Conservation (phyloP, 352 stramenopile genomes). For the Pythium biforme region DNA sequence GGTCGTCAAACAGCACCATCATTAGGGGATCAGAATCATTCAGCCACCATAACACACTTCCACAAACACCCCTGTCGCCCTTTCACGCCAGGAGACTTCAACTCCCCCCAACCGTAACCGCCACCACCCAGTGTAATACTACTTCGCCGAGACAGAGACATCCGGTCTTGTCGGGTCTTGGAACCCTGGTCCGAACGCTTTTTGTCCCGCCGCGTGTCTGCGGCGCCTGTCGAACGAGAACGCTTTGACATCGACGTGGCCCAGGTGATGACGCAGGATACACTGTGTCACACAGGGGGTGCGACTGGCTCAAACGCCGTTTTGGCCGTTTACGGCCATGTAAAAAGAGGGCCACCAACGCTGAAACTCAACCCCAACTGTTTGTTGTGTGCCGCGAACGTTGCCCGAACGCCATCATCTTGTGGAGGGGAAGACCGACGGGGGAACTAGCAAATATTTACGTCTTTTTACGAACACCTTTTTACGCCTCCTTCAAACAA, state of each 20-base stretch:
- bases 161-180: too few species aligned
- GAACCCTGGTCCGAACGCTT: background rate
- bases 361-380: background rate
- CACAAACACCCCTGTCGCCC: too few species aligned
- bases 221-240: background rate
- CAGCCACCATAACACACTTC: background rate
- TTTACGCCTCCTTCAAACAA: background rate
- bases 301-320: background rate
- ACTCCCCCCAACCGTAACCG: background rate
- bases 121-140: background rate
- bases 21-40: background rate
- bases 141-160: background rate
- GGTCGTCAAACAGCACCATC: too few species aligned
- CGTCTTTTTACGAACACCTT: background rate
- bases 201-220: background rate
- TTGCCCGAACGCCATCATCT: background rate
- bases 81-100: background rate
- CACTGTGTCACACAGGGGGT: too few species aligned
- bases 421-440: background rate
- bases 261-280: background rate
- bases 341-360: background rate
- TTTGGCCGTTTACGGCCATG: background rate
- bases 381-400: background rate
- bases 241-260: slow-evolving; percentile 15
- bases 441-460: background rate